Conservation (phyloP, 1,139 yeast species). For the Pichia sp. region DNA sequence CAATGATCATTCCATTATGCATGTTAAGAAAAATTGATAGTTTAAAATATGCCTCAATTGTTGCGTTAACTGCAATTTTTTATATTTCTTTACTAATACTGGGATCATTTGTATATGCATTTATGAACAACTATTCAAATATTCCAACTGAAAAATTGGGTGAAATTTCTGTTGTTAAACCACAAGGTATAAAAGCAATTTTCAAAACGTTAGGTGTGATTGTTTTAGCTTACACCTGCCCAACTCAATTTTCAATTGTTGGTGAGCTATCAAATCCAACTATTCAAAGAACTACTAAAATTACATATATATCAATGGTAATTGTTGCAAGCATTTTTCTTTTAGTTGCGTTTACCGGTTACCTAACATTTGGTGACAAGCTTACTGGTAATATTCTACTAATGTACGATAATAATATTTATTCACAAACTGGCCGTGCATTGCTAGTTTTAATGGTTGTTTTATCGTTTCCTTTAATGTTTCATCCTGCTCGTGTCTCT, state of each 20-base stretch:
- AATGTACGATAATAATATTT: constrained; percentile 44
- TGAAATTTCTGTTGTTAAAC: constrained; percentile 43
- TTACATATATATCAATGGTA: constrained; percentile 50
- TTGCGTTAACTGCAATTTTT: constrained; percentile 78
- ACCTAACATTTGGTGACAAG: constrained; percentile 74
- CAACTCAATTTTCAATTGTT: constrained; percentile 84
- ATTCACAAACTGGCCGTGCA: constrained; percentile 61
- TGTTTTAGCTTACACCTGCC: constrained; percentile 93
- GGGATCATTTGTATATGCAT: constrained; percentile 44
- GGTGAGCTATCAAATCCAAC: constrained; percentile 68
- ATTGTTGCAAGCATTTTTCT: constrained; percentile 56
- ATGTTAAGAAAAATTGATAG: constrained; percentile 72
- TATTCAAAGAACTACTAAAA: constrained; percentile 41
- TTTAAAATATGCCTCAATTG: constrained; percentile 73
- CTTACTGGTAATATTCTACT: constrained; percentile 79
- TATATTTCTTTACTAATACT: constrained; percentile 73
- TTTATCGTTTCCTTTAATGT: constrained; percentile 84
- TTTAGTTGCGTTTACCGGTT: constrained; percentile 76
- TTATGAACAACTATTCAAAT: constrained; percentile 19
- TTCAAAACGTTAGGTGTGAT: constrained; percentile 83
- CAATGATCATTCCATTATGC: constrained; percentile 67
- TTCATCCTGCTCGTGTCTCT: constrained; percentile 88
- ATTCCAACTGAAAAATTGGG: constrained; percentile 38
- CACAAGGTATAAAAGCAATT: constrained; percentile 54
- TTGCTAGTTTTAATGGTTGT: constrained; percentile 78